phyloP scores from a whole-genome alignment of 352 stramenopile genomes.

The Globisporangium lucens region DNA sequence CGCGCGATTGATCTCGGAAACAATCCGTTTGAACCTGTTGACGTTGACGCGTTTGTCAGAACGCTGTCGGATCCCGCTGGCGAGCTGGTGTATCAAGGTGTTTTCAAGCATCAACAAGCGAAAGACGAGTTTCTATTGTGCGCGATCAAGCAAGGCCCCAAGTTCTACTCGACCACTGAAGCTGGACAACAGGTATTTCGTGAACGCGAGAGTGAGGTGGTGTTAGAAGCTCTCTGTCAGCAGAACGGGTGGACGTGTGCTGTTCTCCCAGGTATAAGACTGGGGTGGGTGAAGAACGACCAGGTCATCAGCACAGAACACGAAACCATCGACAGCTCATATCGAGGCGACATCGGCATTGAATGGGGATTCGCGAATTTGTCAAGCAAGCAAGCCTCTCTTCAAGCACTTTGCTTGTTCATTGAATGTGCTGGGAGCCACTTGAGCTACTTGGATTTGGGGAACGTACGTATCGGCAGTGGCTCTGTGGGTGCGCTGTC shows the following conservation, averaged over 20 bases:
- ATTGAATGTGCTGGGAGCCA: too few species aligned
- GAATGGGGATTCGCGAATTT: too few species aligned
- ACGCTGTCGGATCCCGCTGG: conserved; percentile 8
- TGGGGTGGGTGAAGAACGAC: not conserved
- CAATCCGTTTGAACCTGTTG: not conserved
- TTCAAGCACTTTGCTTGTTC: too few species aligned
- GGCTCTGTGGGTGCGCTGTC: too few species aligned
- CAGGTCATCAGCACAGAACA: not conserved
- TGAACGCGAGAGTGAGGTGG: not conserved
- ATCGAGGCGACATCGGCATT: too few species aligned
- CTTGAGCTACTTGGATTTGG: too few species aligned
- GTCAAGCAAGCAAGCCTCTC: too few species aligned
- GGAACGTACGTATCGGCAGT: too few species aligned
- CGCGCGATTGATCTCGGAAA: not conserved
- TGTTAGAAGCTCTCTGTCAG: not conserved
- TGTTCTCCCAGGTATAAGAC: not conserved
- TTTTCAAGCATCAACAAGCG: not conserved
- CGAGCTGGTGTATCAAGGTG: conserved; percentile 5
- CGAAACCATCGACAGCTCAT: too few species aligned
- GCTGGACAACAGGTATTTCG: not conserved
- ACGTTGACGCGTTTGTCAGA: not conserved
- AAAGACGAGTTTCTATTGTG: not conserved
- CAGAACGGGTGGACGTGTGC: not conserved
- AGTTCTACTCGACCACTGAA: not conserved
- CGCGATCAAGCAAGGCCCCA: not conserved